Conservation (phyloP, 495 filamentous ascomycete genomes). For the Tuber umbilicatum region DNA sequence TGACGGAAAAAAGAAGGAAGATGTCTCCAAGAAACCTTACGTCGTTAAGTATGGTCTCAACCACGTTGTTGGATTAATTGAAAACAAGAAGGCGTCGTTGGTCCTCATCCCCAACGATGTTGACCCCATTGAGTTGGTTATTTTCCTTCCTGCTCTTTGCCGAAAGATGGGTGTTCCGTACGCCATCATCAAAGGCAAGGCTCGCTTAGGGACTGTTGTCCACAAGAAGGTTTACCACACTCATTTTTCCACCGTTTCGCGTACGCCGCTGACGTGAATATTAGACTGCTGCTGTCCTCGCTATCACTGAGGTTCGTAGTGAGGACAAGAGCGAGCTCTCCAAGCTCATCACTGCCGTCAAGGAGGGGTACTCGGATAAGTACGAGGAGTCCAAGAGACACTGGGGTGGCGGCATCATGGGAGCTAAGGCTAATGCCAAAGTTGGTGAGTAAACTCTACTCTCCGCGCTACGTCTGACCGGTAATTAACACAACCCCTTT, state of each 20-base stretch:
- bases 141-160: constrained; percentile 98
- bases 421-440: constrained; percentile 86
- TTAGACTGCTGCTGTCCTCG: constrained; percentile 91
- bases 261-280: constrained; percentile 33
- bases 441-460: constrained; percentile 49
- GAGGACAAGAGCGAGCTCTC: constrained; percentile 97
- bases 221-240: constrained; percentile 80
- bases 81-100: constrained; percentile 99
- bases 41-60: constrained; percentile 99
- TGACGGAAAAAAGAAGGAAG: constrained; percentile 99
- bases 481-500: constrained; percentile 13
- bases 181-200: constrained; percentile 99
- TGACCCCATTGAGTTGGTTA: constrained; percentile 98
- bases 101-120: constrained; percentile 99
- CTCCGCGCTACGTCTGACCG: background rate
- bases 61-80: constrained; percentile 98
- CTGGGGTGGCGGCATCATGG: constrained; percentile 99
- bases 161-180: constrained; percentile 99
- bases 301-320: constrained; percentile 87
- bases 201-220: constrained; percentile 93
- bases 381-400: constrained; percentile 84
- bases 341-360: constrained; percentile 92
- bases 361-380: constrained; percentile 97
- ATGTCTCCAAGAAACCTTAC: constrained; percentile 99
- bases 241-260: background rate